phyloP scores from a whole-genome alignment of 2,329 filamentous ascomycete species.

The Sporothrix protearum region DNA sequence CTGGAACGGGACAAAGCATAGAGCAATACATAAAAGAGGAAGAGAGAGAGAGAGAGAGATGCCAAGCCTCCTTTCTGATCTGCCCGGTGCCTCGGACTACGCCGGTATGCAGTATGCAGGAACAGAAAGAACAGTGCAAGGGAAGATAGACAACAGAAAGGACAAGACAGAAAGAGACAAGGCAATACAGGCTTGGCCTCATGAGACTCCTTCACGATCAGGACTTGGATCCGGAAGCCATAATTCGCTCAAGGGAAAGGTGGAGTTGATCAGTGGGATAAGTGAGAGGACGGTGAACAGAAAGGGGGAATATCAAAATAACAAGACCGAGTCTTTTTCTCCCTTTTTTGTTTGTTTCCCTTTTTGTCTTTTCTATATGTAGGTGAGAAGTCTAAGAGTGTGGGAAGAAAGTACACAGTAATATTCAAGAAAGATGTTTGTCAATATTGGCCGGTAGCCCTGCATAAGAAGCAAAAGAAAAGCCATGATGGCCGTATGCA shows the following conservation, averaged over 20 bases:
- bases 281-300: background rate
- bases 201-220: conserved; percentile 3
- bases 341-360: background rate
- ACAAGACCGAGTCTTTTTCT: background rate
- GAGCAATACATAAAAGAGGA: too few relatives aligned
- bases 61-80: background rate
- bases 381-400: background rate
- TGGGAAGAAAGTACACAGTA: too few relatives aligned
- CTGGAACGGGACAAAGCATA: background rate
- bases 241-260: conserved; percentile 6
- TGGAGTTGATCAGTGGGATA: background rate
- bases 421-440: too few relatives aligned
- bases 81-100: background rate
- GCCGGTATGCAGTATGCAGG: conserved; percentile 19
- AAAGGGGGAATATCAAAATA: background rate
- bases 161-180: background rate
- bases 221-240: background rate
- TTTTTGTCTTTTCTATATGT: background rate
- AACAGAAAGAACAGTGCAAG: background rate
- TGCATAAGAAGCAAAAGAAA: background rate
- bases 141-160: background rate
- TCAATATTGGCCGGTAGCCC: background rate
- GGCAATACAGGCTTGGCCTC: background rate
- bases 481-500: background rate
- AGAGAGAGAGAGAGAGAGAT: background rate